Evolutionary conservation across 2,329 filamentous ascomycete species (phyloP).

Genomic region (Xylariales sp.): DNA sequence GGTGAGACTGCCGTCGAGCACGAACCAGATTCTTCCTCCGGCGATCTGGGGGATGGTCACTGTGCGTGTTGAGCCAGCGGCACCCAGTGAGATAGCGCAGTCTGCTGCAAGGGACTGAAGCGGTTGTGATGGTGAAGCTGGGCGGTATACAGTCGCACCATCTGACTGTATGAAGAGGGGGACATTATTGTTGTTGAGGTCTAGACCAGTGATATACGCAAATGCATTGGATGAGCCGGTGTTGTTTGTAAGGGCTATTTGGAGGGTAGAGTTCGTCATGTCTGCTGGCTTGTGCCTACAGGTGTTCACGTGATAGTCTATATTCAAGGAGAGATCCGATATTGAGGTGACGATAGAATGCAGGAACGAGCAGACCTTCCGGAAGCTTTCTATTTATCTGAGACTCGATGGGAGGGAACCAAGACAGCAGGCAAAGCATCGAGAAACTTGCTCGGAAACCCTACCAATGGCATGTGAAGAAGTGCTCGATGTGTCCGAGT

Average conservation of each 20-base stretch:
- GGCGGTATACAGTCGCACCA: constrained; percentile 61
- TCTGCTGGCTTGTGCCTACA: constrained; percentile 11
- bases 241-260: constrained; percentile 61
- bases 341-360: too few relatives aligned
- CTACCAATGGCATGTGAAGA: too few relatives aligned
- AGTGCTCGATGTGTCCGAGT: too few relatives aligned
- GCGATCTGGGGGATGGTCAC: constrained; percentile 66
- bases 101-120: constrained; percentile 50
- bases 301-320: too few relatives aligned
- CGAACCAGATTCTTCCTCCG: constrained; percentile 70
- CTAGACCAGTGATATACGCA: constrained; percentile 67
- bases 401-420: too few relatives aligned
- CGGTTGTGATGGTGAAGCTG: constrained; percentile 49
- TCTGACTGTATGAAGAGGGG: constrained; percentile 62
- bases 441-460: too few relatives aligned
- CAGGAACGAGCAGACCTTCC: too few relatives aligned
- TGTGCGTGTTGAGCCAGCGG: constrained; percentile 52
- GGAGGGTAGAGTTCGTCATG: constrained; percentile 42
- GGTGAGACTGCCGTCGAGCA: constrained; percentile 52
- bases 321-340: too few relatives aligned
- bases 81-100: constrained; percentile 60
- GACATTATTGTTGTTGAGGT: constrained; percentile 53
- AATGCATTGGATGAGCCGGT: constrained; percentile 57
- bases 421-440: too few relatives aligned
- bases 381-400: too few relatives aligned